Evolutionary conservation across 2,329 filamentous ascomycete species (phyloP), one percentile per base, ranked within the genome.

Genomic region (Rutstroemia sp.): DNA sequence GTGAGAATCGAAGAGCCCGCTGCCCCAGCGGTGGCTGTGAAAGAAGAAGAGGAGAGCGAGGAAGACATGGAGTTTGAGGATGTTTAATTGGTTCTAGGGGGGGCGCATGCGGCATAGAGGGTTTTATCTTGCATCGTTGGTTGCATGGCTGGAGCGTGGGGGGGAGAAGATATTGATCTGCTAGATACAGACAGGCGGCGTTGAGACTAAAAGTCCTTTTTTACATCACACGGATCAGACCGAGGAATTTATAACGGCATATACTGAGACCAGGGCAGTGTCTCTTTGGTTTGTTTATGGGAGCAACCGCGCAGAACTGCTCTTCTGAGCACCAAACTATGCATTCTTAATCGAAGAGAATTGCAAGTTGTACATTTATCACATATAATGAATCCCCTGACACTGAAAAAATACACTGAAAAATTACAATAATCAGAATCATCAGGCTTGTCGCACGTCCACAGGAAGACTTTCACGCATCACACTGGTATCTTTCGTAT

Each of bases 31-130:
- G 47, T 57, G 4, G 63, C 71, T 34, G 70, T 54, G 25, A 57
- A 70, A 5, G 75, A 75, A 27, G 75, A 77, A 48, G 67, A 67
- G n/a, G 75, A 77, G 12, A 76, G 75, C 27, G 78, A 81, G 23
- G 78, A 80, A 30, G 78, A 77, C 25, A 67, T 83, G 59, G 80
- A 82, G 63, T 83, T 83, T 68, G 80, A 82, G 63, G 80, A 83
- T 65, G 79, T 83, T 83, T 48, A 42, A 42, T 10, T 42, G n/a
- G 6, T 42, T 42, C 19, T 9, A 19, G n/a, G 7, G 5, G 5
- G 19, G 19, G 39, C 39, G 39, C n/a, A 47, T 23, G 19, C 21
- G 39, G 39, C n/a, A 52, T 25, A 27, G 10, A n/a, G 23, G 19
- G n/a, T 21, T 19, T 51, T 50, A 44, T n/a, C 50, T 51, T 48